A percentile compares a stretch with the other conserved stretches of the same genome.
phyloP scores from a whole-genome alignment of 2,329 filamentous ascomycete genomes.

The Knufia fluminis region DNA sequence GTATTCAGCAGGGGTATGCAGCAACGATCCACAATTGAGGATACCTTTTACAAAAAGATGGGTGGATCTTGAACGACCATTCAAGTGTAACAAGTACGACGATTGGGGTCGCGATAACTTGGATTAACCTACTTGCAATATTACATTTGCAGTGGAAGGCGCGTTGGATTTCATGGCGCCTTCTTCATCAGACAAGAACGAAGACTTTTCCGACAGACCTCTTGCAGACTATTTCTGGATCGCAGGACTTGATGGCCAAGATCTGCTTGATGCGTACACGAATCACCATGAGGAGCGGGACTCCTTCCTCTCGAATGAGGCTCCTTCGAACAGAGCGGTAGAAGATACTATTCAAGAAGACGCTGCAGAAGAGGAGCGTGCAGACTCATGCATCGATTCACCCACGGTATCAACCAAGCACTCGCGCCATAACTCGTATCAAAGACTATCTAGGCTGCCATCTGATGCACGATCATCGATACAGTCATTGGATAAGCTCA shows the following conservation, averaged over 20 bases:
- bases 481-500: slow-evolving; percentile 41
- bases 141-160: not conserved
- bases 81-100: not conserved
- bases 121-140: not conserved
- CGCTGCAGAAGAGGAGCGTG: slow-evolving; percentile 45
- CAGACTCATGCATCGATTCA: slow-evolving; percentile 26
- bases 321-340: slow-evolving; percentile 35
- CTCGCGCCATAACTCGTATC: slow-evolving; percentile 31
- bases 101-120: not conserved
- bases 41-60: not conserved
- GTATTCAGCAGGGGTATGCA: not conserved
- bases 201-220: slow-evolving; percentile 31
- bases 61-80: not conserved
- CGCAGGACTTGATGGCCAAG: slow-evolving; percentile 39
- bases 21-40: not conserved
- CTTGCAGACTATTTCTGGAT: slow-evolving; percentile 62
- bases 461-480: slow-evolving; percentile 34
- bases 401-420: slow-evolving; percentile 34
- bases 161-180: slow-evolving; percentile 2
- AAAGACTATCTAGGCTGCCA: slow-evolving; percentile 29
- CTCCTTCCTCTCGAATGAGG: slow-evolving; percentile 21
- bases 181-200: not conserved
- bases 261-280: slow-evolving; percentile 35
- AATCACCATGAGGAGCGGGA: slow-evolving; percentile 6
- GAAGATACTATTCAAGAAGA: slow-evolving; percentile 55